Evolutionary conservation across 345 rosid genomes (phyloP).

Genomic region (Eucalyptus victrix): DNA sequence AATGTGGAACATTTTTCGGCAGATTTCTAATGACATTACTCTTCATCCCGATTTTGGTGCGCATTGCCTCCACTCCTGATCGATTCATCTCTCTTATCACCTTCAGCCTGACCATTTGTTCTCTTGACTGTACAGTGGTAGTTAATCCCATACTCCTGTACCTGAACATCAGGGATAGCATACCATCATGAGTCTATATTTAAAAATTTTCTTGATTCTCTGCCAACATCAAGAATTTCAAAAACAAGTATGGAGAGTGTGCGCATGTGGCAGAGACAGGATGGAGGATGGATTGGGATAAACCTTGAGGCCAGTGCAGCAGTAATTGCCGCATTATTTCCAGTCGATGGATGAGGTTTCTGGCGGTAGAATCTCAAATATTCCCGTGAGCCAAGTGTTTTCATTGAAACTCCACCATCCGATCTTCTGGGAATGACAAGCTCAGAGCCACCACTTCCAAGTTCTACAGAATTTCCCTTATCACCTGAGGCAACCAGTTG

Average conservation of each 20-base stretch:
- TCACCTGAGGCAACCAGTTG: conserved; percentile 62
- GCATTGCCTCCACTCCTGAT: conserved; percentile 60
- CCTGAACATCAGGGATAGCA: conserved; percentile 14
- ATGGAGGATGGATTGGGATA: neutral
- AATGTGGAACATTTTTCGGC: conserved; percentile 74
- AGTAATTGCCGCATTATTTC: conserved; percentile 31
- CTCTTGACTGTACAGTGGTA: conserved; percentile 52
- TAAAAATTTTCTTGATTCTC: neutral
- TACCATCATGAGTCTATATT: neutral
- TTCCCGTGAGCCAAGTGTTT: conserved; percentile 83
- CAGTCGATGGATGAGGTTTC: conserved; percentile 75
- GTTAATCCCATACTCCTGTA: conserved; percentile 82
- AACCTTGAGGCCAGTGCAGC: conserved; percentile 78
- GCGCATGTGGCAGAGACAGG: neutral
- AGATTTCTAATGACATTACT: conserved; percentile 69
- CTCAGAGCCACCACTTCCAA: conserved; percentile 72
- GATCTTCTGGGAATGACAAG: conserved; percentile 62
- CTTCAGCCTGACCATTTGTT: conserved; percentile 71
- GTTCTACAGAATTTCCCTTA: conserved; percentile 35
- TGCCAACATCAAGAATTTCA: neutral
- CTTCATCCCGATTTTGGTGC: conserved; percentile 69
- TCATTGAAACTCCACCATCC: conserved; percentile 24
- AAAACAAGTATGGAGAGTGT: neutral
- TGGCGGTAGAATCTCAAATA: conserved; percentile 83
- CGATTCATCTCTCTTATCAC: conserved; percentile 58